A percentile compares a stretch with the other conserved stretches of the same genome.
phyloP scores from a whole-genome alignment of 2,329 filamentous ascomycete species.

The Nothomitra cinnamomea region DNA sequence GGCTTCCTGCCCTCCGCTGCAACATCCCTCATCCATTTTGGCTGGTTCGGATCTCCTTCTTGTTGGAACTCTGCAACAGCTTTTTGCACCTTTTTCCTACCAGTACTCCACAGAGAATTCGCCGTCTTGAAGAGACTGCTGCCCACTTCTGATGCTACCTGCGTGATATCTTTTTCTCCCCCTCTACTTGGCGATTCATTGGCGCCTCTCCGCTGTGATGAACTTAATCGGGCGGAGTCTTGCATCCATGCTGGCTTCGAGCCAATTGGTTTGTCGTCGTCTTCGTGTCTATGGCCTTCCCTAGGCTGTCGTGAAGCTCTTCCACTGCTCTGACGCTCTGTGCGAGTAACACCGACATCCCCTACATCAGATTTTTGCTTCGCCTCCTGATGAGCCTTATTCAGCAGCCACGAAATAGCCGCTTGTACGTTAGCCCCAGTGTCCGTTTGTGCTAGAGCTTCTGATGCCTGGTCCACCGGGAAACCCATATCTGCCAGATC shows the following conservation, averaged over 20 bases:
- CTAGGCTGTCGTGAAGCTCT: constrained; percentile 12
- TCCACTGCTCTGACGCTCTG: neutral
- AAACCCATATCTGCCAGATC: constrained; percentile 95
- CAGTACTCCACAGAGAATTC: constrained; percentile 86
- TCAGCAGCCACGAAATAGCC: constrained; percentile 76
- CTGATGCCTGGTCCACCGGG: constrained; percentile 61
- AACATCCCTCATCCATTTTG: constrained; percentile 86
- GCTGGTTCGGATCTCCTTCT: constrained; percentile 61
- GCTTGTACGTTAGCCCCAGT: constrained; percentile 67
- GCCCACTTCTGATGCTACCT: constrained; percentile 67
- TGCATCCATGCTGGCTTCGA: constrained; percentile 46
- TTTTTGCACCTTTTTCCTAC: constrained; percentile 83
- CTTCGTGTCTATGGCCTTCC: constrained; percentile 20
- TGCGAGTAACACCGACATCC: neutral
- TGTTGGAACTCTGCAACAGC: constrained; percentile 71
- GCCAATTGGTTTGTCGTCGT: constrained; percentile 11
- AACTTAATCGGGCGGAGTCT: constrained; percentile 32
- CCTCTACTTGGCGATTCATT: neutral
- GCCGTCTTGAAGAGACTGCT: constrained; percentile 81
- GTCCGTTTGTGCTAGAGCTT: constrained; percentile 65
- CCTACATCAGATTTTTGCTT: constrained; percentile 43
- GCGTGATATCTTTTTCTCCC: constrained; percentile 54
- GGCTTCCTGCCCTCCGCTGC: neutral
- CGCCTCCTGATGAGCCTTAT: constrained; percentile 74
- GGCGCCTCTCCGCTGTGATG: constrained; percentile 13